Percentiles rank a stretch among this genome's conserved stretches.
These are phyloP conservation scores for Russula sp. DNA, from an alignment of 768 basidiomycete genomes.

Conservation along the genomic window DNA sequence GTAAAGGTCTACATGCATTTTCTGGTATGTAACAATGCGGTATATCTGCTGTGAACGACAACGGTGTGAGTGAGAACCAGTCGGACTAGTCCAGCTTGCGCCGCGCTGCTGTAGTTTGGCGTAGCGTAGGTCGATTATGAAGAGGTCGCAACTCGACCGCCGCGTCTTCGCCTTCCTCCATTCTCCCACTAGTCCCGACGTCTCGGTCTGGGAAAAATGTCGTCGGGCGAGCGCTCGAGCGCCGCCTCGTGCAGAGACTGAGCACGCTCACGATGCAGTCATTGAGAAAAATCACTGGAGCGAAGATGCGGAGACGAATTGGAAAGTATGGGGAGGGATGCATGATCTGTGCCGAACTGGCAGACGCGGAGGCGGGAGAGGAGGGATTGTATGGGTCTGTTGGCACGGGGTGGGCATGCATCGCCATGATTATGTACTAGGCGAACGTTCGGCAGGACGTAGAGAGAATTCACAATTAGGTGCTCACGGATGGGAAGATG, in stretches of 20 bases:
- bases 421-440: constrained; percentile 82
- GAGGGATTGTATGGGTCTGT: constrained; percentile 67
- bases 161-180: constrained; percentile 53
- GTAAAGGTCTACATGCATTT: not conserved
- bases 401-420: constrained; percentile 69
- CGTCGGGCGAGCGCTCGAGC: constrained; percentile 16
- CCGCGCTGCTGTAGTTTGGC: constrained; percentile 10
- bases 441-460: constrained; percentile 1
- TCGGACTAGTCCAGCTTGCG: constrained; percentile 16
- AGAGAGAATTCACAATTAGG: not conserved
- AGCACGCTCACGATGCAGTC: constrained; percentile 59
- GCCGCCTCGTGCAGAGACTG: constrained; percentile 42
- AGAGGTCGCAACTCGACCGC: constrained; percentile 25
- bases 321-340: constrained; percentile 78
- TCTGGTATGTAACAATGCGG: not conserved
- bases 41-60: not conserved
- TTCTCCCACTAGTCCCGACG: constrained; percentile 50
- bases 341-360: constrained; percentile 30
- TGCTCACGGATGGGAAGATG: constrained; percentile 67
- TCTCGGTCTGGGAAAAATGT: constrained; percentile 22
- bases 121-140: constrained; percentile 6
- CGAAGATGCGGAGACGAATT: constrained; percentile 74
- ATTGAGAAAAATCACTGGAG: constrained; percentile 66
- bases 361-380: constrained; percentile 16
- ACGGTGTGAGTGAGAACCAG: not conserved